phyloP scores from a whole-genome alignment of 345 rosid genomes.

The Anacardium occidentale region DNA sequence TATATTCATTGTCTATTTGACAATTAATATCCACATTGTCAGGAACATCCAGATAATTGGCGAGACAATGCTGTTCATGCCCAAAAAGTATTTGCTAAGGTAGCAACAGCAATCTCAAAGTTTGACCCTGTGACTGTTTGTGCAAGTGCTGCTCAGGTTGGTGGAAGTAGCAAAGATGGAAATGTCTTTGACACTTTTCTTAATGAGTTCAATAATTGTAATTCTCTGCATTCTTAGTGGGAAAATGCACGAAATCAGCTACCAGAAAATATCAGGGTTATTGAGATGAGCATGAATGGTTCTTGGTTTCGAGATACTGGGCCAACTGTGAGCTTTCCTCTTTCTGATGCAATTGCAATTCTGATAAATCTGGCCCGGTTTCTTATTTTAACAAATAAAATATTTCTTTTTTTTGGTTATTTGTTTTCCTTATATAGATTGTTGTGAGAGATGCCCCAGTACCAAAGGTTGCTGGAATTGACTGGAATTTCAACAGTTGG shows the following conservation, averaged over 20 bases:
- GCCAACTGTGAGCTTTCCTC: constrained; percentile 68
- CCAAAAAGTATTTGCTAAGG: constrained; percentile 54
- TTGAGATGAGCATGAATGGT: constrained; percentile 94
- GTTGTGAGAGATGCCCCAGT: constrained; percentile 40
- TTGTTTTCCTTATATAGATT: constrained; percentile 41
- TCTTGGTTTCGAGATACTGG: constrained; percentile 97
- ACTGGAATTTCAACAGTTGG: constrained; percentile 89
- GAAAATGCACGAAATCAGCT: constrained; percentile 70
- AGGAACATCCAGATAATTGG: constrained; percentile 98
- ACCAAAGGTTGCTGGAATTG: constrained; percentile 71
- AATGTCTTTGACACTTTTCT: constrained; percentile 4
- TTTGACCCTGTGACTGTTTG: constrained; percentile 87
- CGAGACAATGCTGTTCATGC: constrained; percentile 60
- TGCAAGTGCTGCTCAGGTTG: constrained; percentile 83
- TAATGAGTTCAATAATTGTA: not conserved
- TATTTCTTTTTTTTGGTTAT: not conserved
- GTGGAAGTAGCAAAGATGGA: constrained; percentile 20
- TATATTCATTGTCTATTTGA: constrained; percentile 3
- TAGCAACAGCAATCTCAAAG: constrained; percentile 74
- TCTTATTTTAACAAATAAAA: not conserved
- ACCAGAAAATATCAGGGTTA: constrained; percentile 69
- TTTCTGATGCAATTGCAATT: not conserved
- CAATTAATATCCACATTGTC: constrained; percentile 9
- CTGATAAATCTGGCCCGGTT: not conserved
- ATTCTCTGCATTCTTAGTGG: constrained; percentile 53